Evolutionary conservation across 306 rosid genomes (phyloP).

Genomic region (Trifolium fragiferum): DNA sequence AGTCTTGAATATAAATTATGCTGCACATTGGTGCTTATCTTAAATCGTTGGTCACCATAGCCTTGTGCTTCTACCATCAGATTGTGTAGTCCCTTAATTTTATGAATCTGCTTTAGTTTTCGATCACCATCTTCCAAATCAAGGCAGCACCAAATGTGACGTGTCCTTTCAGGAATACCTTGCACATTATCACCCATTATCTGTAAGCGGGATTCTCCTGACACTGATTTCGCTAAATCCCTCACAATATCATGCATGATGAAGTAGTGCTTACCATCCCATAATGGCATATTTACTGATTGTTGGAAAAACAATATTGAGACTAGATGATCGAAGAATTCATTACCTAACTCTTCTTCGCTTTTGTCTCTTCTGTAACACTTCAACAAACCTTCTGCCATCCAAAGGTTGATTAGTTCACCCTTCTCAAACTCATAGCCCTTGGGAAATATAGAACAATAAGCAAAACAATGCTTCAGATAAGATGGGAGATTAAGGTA

Average conservation of each 20-base stretch:
- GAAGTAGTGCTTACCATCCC: neutral
- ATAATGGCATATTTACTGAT: neutral
- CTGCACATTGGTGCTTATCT: neutral
- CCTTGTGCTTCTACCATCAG: neutral
- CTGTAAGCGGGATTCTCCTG: slow-evolving; percentile 35
- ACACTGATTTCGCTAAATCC: slow-evolving; percentile 50
- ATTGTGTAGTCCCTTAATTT: neutral
- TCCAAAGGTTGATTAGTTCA: slow-evolving; percentile 31
- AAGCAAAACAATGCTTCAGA: slow-evolving; percentile 36
- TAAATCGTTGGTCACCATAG: neutral
- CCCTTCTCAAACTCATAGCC: neutral
- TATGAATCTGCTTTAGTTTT: neutral
- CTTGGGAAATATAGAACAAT: slow-evolving; percentile 35
- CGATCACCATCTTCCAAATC: neutral
- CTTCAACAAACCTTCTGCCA: slow-evolving; percentile 42
- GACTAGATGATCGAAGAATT: slow-evolving; percentile 44
- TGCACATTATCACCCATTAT: neutral
- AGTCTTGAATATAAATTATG: neutral
- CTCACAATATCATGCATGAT: slow-evolving; percentile 53
- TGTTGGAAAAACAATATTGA: slow-evolving; percentile 51
- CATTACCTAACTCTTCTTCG: slow-evolving; percentile 49
- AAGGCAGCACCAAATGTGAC: neutral
- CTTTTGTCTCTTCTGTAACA: neutral
- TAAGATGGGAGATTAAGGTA: slow-evolving; percentile 33
- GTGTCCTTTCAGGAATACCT: slow-evolving; percentile 17